phyloP scores from a whole-genome alignment of 2,329 filamentous ascomycete species.

The Fusarium sp. region DNA sequence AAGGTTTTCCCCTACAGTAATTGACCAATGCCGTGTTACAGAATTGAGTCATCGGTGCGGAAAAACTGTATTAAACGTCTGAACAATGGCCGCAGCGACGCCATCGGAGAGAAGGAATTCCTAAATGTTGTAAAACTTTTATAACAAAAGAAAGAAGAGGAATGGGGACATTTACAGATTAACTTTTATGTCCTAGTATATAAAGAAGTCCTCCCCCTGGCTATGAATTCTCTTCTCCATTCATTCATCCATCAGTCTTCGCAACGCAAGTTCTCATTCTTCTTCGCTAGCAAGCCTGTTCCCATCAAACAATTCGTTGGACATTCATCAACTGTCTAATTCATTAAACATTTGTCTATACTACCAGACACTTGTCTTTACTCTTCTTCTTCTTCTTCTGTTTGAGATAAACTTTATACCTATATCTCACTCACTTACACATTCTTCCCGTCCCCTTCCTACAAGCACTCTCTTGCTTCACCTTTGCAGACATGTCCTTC shows the following conservation, averaged over 20 bases:
- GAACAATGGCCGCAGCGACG: background rate
- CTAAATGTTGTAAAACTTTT: background rate
- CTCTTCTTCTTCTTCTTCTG: too few relatives aligned
- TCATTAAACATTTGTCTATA: too few relatives aligned
- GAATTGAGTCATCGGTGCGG: background rate
- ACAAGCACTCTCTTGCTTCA: too few relatives aligned
- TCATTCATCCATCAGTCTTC: background rate
- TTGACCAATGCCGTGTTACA: background rate
- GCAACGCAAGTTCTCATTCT: background rate
- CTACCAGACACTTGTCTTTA: too few relatives aligned
- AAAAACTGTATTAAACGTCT: background rate
- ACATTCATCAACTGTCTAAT: too few relatives aligned
- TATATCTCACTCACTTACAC: too few relatives aligned
- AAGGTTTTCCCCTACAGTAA: background rate
- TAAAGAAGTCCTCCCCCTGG: background rate
- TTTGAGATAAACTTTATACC: too few relatives aligned
- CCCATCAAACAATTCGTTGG: background rate
- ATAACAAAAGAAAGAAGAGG: background rate
- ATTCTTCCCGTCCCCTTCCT: too few relatives aligned
- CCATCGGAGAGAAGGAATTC: background rate
- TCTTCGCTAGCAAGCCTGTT: background rate
- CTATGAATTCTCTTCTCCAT: background rate
- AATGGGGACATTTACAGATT: background rate
- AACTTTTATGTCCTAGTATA: background rate
- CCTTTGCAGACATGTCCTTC: too few relatives aligned